Percentiles rank a stretch among this genome's conserved stretches.
phyloP scores from a whole-genome alignment of 176 grass and related monocot species.

The Alloteropsis semialata region DNA sequence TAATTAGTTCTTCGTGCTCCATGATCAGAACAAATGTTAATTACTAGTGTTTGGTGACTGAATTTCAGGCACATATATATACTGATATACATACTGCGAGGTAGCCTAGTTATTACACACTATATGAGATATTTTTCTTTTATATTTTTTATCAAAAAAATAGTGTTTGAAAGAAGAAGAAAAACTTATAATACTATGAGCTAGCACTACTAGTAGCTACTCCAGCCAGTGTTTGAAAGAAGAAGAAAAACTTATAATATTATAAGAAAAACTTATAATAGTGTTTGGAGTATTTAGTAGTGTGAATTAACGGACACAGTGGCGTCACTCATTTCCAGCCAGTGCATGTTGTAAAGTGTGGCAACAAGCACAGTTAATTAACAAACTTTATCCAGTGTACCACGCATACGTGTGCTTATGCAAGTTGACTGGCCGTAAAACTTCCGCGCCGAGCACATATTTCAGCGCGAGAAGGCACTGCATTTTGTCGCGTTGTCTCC shows the following conservation, averaged over 20 bases:
- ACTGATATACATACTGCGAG: not conserved
- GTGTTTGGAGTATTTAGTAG: not conserved
- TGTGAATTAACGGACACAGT: constrained; percentile 12
- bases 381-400: not conserved
- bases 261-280: too few relatives aligned
- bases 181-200: too few relatives aligned
- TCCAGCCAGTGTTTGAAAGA: too few relatives aligned
- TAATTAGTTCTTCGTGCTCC: not conserved
- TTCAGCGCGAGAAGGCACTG: constrained; percentile 27
- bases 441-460: constrained; percentile 3
- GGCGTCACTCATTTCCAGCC: not conserved
- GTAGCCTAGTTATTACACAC: not conserved
- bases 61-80: constrained; percentile 15
- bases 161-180: too few relatives aligned
- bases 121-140: not conserved
- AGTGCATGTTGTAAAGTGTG: not conserved
- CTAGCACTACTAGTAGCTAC: too few relatives aligned
- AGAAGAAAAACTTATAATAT: too few relatives aligned
- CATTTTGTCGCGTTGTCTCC: constrained; percentile 35
- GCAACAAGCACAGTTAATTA: not conserved
- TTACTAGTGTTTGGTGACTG: not conserved
- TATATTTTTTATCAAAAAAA: too few relatives aligned
- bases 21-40: not conserved
- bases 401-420: not conserved
- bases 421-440: constrained; percentile 14